Evolutionary conservation across 768 basidiomycete species (phyloP), one percentile per base, ranked within the genome.

Genomic region (Leccinum broughii): DNA sequence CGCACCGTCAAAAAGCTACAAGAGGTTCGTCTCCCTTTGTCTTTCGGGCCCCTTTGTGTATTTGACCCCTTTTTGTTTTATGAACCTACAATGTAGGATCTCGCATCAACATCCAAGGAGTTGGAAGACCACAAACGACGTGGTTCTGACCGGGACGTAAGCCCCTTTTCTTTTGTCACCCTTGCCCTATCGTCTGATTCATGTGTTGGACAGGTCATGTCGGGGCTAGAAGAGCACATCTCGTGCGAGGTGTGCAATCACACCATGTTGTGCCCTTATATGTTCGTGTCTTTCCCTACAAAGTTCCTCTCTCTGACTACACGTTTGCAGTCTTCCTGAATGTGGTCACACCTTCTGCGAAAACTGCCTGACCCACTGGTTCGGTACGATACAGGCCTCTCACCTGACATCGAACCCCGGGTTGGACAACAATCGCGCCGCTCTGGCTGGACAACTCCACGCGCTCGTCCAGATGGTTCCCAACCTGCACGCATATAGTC

Each of bases 341-440:
- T 92, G 89, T 57, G 89, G 89, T 3, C 89, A 92, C 70, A 82
- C 83, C 0, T 90, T 86, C 67, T 92, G 34, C 34, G 34, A 34
- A 34, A 34, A 34, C 34, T 34, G 73, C 64, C 76, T 92, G 9
- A 76, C 78, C 51, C 83, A 85, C 64, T 81, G 81, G 80, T 81
- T 84, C 62, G 72, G 62, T 54, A 81, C 82, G 3, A 80, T 74
- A 1, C 80, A 83, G 54, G 76, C 73, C 0, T 80, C 82, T 62
- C 83, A 88, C 63, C 74, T 83, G 64, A 69, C 73, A 6, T 62
- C 70, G 2, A 69, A 86, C 63, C 87, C 86, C 0, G 64, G 75
- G 10, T 80, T 82, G 65, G 71, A 79, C 54, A 62, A 67, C 35
- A 72, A 75, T 39, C 75, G 74, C 13, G 59, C 59, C 7, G 54